phyloP scores from a whole-genome alignment of 768 basidiomycete genomes.

The Russula compacta region DNA sequence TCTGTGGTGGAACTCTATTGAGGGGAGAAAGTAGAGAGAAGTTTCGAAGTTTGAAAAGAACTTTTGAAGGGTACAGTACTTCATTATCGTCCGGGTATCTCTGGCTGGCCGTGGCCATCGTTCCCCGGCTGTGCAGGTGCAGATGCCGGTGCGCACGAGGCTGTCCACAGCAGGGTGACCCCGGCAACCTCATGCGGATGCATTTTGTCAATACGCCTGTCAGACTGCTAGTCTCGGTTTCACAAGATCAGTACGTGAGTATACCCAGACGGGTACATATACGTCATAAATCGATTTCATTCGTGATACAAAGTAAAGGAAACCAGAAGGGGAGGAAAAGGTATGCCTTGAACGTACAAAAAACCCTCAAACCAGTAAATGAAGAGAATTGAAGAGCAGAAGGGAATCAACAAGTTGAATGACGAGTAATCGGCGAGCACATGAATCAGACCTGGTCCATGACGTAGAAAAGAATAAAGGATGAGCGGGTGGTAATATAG shows the following conservation, averaged over 20 bases:
- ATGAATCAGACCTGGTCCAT: conserved; percentile 1
- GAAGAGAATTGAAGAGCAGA: not conserved
- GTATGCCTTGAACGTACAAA: not conserved
- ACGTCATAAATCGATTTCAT: not conserved
- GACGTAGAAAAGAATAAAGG: not conserved
- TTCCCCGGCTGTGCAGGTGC: no score
- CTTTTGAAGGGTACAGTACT: no score
- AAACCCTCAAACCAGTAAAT: conserved; percentile 23
- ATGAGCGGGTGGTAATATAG: not conserved
- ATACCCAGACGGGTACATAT: not conserved
- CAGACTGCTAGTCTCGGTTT: not conserved
- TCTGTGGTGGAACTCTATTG: no score
- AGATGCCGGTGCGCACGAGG: no score
- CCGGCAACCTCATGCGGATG: not conserved
- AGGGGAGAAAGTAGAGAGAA: no score
- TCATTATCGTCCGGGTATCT: no score
- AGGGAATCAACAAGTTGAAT: not conserved
- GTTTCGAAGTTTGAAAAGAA: no score
- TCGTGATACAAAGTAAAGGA: not conserved
- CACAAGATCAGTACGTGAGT: not conserved
- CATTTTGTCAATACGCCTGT: not conserved
- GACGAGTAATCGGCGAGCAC: not conserved
- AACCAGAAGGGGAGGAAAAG: not conserved
- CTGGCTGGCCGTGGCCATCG: no score
- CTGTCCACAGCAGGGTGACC: not conserved